These are phyloP conservation scores for Poterioochromonas sp. DNA, from an alignment of 352 stramenopile species.

Conservation along the genomic window DNA sequence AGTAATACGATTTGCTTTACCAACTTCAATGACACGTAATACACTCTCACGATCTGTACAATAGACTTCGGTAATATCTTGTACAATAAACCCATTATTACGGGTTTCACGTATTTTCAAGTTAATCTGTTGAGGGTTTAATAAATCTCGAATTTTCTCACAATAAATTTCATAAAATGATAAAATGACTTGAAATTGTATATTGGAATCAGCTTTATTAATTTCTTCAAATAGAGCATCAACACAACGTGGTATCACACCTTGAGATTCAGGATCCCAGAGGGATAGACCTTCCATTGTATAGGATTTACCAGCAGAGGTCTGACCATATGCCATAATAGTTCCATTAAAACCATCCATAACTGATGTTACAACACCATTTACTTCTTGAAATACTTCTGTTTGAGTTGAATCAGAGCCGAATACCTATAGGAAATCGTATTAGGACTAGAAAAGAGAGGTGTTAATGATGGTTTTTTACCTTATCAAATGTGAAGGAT, in stretches of 20 bases:
- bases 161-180: conserved; percentile 83
- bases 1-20: conserved; percentile 65
- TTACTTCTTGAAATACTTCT: conserved; percentile 28
- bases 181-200: conserved; percentile 61
- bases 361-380: conserved; percentile 40
- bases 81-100: conserved; percentile 62
- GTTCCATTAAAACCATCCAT: conserved; percentile 48
- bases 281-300: conserved; percentile 35
- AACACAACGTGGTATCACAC: conserved; percentile 34
- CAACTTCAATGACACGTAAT: conserved; percentile 64
- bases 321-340: conserved; percentile 43
- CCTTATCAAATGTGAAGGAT: conserved; percentile 31
- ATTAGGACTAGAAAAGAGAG: neutral
- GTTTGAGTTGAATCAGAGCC: conserved; percentile 22
- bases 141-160: conserved; percentile 74
- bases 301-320: conserved; percentile 29
- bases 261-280: conserved; percentile 6
- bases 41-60: conserved; percentile 62
- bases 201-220: neutral
- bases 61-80: conserved; percentile 60
- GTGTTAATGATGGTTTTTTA: neutral
- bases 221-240: conserved; percentile 34
- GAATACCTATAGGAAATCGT: conserved; percentile 16
- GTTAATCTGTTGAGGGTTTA: conserved; percentile 46
- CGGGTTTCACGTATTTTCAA: conserved; percentile 55